These are phyloP conservation scores for Niebla homalea DNA, from an alignment of 495 filamentous ascomycete genomes.

Conservation along the genomic window DNA sequence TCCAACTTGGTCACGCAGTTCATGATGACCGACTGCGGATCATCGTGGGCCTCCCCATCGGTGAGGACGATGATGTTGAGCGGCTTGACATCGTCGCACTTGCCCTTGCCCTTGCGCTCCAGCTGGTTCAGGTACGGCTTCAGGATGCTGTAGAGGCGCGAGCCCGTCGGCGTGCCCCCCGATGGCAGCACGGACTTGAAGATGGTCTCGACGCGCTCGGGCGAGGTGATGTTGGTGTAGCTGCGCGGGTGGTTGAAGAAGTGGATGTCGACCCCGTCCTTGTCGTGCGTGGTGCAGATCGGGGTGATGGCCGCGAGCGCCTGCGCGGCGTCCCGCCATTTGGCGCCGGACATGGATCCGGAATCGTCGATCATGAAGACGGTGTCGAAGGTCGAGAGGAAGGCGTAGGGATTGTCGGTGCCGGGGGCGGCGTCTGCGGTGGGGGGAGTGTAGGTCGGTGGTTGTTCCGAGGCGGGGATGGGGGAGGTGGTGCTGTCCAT, in stretches of 20 bases:
- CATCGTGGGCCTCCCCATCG: conserved; percentile 76
- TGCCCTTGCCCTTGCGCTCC: conserved; percentile 25
- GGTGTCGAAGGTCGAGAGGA: conserved; percentile 80
- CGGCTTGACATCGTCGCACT: conserved; percentile 50
- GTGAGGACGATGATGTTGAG: conserved; percentile 92
- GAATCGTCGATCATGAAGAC: conserved; percentile 91
- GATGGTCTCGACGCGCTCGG: conserved; percentile 43
- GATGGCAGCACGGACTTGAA: conserved; percentile 52
- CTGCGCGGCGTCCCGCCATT: conserved; percentile 62
- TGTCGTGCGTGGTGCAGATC: conserved; percentile 71
- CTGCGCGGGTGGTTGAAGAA: conserved; percentile 58
- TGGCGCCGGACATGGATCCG: conserved; percentile 64
- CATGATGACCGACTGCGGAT: conserved; percentile 60
- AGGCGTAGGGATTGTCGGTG: conserved; percentile 59
- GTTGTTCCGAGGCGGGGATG: background rate
- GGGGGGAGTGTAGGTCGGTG: conserved; percentile 11
- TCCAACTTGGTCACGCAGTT: conserved; percentile 58
- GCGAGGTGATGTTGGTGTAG: conserved; percentile 45
- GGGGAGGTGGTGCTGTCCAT: background rate
- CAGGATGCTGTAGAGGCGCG: conserved; percentile 59
- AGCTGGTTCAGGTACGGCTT: conserved; percentile 48
- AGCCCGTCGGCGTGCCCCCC: conserved; percentile 64
- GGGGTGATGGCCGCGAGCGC: conserved; percentile 69
- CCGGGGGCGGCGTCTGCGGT: conserved; percentile 6
- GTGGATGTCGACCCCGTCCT: conserved; percentile 86